Evolutionary conservation across 192 early-diverging fungal genomes (phyloP), one percentile per base, ranked within the genome.

Genomic region (Bifiguratus adelaidae): DNA sequence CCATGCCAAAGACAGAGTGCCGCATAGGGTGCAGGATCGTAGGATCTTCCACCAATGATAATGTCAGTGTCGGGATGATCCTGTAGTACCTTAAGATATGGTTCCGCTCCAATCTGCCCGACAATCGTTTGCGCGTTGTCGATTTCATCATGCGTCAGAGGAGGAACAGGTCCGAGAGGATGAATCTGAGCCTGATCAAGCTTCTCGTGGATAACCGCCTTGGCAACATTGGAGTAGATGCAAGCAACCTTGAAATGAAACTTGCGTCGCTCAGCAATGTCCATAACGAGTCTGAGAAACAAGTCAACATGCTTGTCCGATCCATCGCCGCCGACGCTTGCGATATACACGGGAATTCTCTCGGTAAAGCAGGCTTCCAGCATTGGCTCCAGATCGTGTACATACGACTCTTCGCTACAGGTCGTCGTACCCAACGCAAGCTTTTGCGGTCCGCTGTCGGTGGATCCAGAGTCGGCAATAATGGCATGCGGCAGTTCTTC

Each of bases 81-180:
- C 24, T 51, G 25, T n/a, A 51, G 41, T 7, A 41, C 50, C 2
- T 23, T 29, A 23, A 51, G 7, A 19, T 42, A 51, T 0, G 50
- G 50, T 13, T 51, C 50, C 40, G 43, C 43, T 21, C 50, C 50
- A 37, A 51, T 51, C 30, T 51, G 50, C 4, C 38, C 50, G n/a
- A 51, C 50, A 30, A 51, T 51, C 1, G 16, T 24, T 16, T 27
- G 23, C 0, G 50, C 16, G 13, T 30, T 9, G 18, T 26, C 19
- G 23, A 51, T 37, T 15, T 51, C 50, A 0, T n/a, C 21, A 13
- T 42, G 13, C 2, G 15, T 5, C 9, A 51, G 23, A 15, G 38
- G 4, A 12, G 38, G 50, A 4, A 29, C 37, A 22, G 50, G 29
- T 0, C 50, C 40, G 16, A 37, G 34, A 42, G 44, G 44, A 1